Base-by-base conservation (phyloP, 1,284 basidiomycete species). In the Leccinum subfulvum region DNA sequence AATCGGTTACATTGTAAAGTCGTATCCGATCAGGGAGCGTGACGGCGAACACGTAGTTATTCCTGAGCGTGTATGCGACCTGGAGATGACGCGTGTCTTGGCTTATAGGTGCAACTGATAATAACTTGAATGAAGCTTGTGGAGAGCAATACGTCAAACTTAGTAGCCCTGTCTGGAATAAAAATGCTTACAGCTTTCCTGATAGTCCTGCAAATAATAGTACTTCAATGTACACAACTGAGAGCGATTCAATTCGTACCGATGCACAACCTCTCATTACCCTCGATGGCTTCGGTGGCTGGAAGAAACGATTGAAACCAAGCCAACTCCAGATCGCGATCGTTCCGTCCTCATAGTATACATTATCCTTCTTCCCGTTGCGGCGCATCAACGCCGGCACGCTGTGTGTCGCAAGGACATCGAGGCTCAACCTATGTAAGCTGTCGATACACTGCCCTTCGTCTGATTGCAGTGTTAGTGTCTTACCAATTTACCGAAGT, bases 311-410 rank as follows among this genome's bases (percentile, higher is more conserved):
- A 62, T 84, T 75, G 33, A 87, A 74, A 4, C 83, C 81, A 18
- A 90, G 76, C 89, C 89, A 91, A 53, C 80, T 80, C 86, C 89
- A 89, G 8, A 89, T 71, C 2, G 80, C 77, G 6, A 90, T 67
- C 66, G 81, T 80, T n/a, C 85, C 87, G 11, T 83, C 76, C 60
- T 81, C 80, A 5, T 78, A 65, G 49, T 77, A 71, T 65, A 78
- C 16, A 59, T 78, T 65, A 4, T 73, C 67, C 49, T 64, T 66
- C 57, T 74, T 63, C 33, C 68, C 74, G 8, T 75, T 68, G 9
- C 72, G 70, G n/a, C 80, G 80, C 80, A 87, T 82, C 28, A 82
- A 70, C 6, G 86, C 81, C 21, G 86, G 82, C 2, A 84, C 85
- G 67, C 85, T 83, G 66, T 87, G 85, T 1, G 86, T 84, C 6